Evolutionary conservation across 2,329 filamentous ascomycete species (phyloP), one percentile per base, ranked within the genome.

Genomic region (Colletotrichum sp.): DNA sequence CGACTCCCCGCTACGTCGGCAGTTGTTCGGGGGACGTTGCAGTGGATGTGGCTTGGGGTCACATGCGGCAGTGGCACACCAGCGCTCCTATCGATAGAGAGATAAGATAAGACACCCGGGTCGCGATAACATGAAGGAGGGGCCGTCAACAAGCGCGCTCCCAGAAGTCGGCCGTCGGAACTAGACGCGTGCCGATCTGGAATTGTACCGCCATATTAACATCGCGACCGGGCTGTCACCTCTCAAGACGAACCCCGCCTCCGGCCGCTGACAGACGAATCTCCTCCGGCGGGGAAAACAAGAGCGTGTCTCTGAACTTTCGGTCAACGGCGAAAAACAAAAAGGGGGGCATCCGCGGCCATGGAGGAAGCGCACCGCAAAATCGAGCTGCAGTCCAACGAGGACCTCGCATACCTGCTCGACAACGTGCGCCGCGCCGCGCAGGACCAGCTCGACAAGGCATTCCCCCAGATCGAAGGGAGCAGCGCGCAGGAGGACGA

Each of bases 381-480:
- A 85, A 94, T 96, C 83, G 94, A 96, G 86, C 91, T 96, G 67
- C 94, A 96, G 86, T 90, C 91, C n/a, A 91, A 92, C 56, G 91
- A 93, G 65, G 94, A 96, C 84, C 89, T 96, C 39, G 86, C 89
- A 71, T 94, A 93, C 84, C 90, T 96, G 32, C 89, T 94, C 79
- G 86, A 89, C 78, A 94, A 94, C 81, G 91, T 95, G 77, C 92
- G 92, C 81, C 89, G 89, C 83, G 92, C 93, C 72, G 94, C 94
- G 13, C 88, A 90, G 60, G 89, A 91, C 79, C 93, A 92, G 82
- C 89, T 96, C 75, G 88, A 92, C 83, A 89, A 90, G 79, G 91
- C 91, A 66, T 92, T 96, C 71, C 94, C 94, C 28, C 91, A 91
- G 0, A 89, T 92, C 36, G 91, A 91, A 56, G 85, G 85, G 25